Conservation (phyloP, 169 alveolate genomes). For the Plasmodium cynomolgi region DNA sequence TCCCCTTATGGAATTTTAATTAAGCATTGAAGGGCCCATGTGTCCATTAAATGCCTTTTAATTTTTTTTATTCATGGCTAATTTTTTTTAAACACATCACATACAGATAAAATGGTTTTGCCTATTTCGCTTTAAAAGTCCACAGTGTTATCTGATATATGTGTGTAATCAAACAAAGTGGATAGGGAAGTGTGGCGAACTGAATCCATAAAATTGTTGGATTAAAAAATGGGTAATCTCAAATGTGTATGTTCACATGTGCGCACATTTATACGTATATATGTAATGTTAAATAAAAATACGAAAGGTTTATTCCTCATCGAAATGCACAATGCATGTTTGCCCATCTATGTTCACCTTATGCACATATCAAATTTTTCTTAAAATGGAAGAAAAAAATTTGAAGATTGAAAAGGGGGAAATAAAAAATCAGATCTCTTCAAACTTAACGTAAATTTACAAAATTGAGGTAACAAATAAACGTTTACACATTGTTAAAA, state of each 20-base stretch:
- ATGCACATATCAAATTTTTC: neutral
- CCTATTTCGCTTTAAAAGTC: neutral
- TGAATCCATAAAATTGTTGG: neutral
- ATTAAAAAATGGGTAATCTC: neutral
- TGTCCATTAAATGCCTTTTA: neutral
- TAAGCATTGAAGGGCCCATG: conserved; percentile 25
- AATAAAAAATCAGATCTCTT: neutral
- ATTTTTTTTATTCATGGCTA: conserved; percentile 20
- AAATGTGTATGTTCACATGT: neutral
- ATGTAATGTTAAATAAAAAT: neutral
- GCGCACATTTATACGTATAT: neutral
- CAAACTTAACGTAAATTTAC: neutral
- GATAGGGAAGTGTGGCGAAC: neutral
- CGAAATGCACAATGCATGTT: neutral
- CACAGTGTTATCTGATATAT: neutral
- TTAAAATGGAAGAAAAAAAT: neutral
- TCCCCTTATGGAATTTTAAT: neutral
- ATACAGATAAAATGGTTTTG: neutral
- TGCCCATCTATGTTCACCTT: neutral
- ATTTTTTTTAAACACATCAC: conserved; percentile 3
- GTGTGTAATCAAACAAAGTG: neutral
- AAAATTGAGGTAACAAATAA: neutral
- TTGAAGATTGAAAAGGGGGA: neutral
- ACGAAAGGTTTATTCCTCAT: neutral
- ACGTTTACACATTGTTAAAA: neutral